Percentiles rank a stretch among this genome's conserved stretches.
These are phyloP conservation scores for Dioscorea zingiberensis DNA, from an alignment of 106 monocot genomes.

Conservation along the genomic window DNA sequence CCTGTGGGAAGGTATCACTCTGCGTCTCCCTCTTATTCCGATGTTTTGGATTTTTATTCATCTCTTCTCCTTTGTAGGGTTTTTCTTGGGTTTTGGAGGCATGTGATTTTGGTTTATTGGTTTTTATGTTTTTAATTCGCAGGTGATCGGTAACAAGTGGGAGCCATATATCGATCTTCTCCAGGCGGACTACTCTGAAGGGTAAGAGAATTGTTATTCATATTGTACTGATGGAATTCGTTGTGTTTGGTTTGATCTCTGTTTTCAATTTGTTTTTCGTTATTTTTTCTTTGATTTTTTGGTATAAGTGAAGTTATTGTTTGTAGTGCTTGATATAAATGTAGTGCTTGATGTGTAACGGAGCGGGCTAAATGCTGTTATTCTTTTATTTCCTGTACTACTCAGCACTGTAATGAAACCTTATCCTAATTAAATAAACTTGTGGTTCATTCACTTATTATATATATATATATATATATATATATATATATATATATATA, in stretches of 20 bases:
- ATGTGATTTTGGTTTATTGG: not conserved
- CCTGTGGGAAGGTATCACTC: slow-evolving; percentile 52
- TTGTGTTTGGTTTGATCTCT: no score
- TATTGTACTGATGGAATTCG: not conserved
- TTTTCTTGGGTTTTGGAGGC: not conserved
- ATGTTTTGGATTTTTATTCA: not conserved
- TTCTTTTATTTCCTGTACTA: no score
- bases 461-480: no score
- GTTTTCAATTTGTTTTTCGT: not conserved
- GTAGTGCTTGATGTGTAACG: no score
- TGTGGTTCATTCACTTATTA: no score
- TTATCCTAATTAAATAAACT: no score
- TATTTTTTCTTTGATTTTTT: not conserved
- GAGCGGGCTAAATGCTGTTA: no score
- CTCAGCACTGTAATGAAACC: no score
- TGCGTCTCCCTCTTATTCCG: not conserved
- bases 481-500: no score
- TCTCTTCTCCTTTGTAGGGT: not conserved
- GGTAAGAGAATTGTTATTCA: not conserved
- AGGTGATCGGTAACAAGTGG: slow-evolving; percentile 14
- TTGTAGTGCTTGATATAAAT: no score
- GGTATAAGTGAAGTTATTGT: no score
- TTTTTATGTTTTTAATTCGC: slow-evolving; percentile 2
- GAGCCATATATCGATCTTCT: slow-evolving; percentile 7
- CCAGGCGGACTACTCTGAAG: slow-evolving; percentile 9